Base-by-base conservation (phyloP, 2,329 filamentous ascomycete genomes). In the Penicillium capsulatum region DNA sequence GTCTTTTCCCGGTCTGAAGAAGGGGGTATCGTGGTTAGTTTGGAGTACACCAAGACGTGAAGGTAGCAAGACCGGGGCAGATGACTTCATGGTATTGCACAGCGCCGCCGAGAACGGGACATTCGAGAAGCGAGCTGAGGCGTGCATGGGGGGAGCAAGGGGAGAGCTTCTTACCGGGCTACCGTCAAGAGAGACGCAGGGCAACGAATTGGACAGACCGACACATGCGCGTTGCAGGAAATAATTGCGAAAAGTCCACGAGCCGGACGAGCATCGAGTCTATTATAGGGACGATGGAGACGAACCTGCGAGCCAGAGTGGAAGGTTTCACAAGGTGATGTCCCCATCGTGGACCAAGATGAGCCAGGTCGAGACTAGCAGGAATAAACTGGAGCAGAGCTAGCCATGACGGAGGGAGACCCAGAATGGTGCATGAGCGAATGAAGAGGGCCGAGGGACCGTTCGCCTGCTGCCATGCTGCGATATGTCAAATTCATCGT, bases 401-500 rank as follows among this genome's bases (percentile, higher is more conserved):
- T 48, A 15, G 30, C 34, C 24, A 41, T 43, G 37, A 39, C 38
- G 37, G 33, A 40, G 13, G 24, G 40, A 42, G 49, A 48, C 47
- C 49, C 47, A 50, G 49, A 40, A 32, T 42, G 45, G 35, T 51
- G 51, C 47, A 54, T 26, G 16, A 35, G 38, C 48, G 41, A 50
- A 51, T 50, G n/a, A 33, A 35, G 27, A 39, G 14, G 30, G 14
- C 16, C 31, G 32, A 32, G 35, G 31, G 40, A 32, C 34, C 15
- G 3, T 22, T 33, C 26, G 19, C 31, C 37, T 41, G 33, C 37
- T 41, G 32, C 43, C 17, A 39, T 45, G 42, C 41, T 50, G 41
- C 28, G 52, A 55, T 55, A 47, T 55, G 50, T 55, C 52, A 55
- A 48, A 53, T 54, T 44, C 36, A 14, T 34, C 15, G 33, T 36